A percentile compares a stretch with the other conserved stretches of the same genome.
These are phyloP conservation scores for Sideroxylon spinosum DNA, from an alignment of 179 eudicot genomes.

Conservation along the genomic window DNA sequence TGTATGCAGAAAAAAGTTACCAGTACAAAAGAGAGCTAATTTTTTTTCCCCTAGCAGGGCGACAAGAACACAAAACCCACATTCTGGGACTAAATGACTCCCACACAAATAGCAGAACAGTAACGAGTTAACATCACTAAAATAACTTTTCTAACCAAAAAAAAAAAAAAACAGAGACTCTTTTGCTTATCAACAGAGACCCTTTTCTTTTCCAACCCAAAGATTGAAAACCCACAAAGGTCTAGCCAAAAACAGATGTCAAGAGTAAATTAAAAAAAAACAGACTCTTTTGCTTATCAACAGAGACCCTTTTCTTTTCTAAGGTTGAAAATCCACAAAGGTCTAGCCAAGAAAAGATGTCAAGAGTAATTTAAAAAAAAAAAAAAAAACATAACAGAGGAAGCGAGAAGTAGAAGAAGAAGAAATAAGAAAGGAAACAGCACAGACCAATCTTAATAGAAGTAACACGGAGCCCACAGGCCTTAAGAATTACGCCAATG, in stretches of 20 bases:
- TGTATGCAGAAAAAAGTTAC: not conserved
- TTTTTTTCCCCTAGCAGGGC: not conserved
- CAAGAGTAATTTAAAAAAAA: not conserved
- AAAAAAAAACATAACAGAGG: no score
- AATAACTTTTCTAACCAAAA: not conserved
- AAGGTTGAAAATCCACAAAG: not conserved
- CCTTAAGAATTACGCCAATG: constrained; percentile 74
- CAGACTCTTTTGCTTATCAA: not conserved
- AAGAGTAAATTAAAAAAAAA: not conserved
- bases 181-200: not conserved
- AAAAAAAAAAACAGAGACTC: not conserved
- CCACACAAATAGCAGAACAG: not conserved
- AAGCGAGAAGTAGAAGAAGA: not conserved
- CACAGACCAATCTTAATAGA: constrained; percentile 73
- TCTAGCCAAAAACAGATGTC: not conserved
- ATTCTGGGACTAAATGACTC: not conserved
- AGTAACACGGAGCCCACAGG: constrained; percentile 87
- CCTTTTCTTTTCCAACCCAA: not conserved
- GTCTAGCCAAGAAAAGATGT: not conserved
- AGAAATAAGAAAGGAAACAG: not conserved
- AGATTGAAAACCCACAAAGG: not conserved
- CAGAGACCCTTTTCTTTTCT: not conserved
- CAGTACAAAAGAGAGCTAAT: not conserved
- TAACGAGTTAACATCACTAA: not conserved
- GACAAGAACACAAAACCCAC: not conserved